Conservation (phyloP, 805 yeast species). For the Wickerhamomyces ciferrii region DNA sequence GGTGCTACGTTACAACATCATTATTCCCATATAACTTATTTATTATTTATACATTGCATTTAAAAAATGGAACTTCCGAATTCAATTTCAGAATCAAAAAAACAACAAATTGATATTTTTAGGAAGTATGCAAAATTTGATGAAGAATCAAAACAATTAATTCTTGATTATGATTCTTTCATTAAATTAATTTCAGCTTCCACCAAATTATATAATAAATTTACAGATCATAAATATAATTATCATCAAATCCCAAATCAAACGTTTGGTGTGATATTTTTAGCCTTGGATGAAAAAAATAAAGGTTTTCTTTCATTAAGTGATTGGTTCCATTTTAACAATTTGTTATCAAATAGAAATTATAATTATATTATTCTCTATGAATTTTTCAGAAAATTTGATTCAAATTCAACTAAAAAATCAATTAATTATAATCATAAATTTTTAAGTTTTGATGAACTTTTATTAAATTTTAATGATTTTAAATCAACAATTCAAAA, state of each 20-base stretch:
- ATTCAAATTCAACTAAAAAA: constrained; percentile 23
- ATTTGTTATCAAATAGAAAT: constrained; percentile 40
- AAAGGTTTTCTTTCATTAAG: constrained; percentile 62
- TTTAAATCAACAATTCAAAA: constrained; percentile 27
- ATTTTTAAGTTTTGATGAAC: constrained; percentile 32
- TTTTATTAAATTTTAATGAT: constrained; percentile 23
- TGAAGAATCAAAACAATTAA: constrained; percentile 25
- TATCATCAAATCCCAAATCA: constrained; percentile 49
- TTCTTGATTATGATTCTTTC: constrained; percentile 30
- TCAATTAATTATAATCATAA: constrained; percentile 32
- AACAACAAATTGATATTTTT: constrained; percentile 37
- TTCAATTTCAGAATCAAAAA: constrained; percentile 30
- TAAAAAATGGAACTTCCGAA: constrained; percentile 31
- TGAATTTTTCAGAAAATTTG: constrained; percentile 47
- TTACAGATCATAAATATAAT: constrained; percentile 33
- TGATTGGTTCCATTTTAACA: constrained; percentile 75
- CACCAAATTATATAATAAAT: constrained; percentile 21
- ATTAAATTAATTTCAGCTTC: constrained; percentile 29
- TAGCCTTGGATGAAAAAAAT: constrained; percentile 69
- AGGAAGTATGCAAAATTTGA: constrained; percentile 34
- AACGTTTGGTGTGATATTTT: constrained; percentile 67
- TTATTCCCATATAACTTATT: too few species aligned
- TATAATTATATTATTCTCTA: constrained; percentile 48
- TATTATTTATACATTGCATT: neutral
- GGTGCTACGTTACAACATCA: neutral